Evolutionary conservation across 2,329 filamentous ascomycete genomes (phyloP).

Genomic region (Colletotrichum salicis): DNA sequence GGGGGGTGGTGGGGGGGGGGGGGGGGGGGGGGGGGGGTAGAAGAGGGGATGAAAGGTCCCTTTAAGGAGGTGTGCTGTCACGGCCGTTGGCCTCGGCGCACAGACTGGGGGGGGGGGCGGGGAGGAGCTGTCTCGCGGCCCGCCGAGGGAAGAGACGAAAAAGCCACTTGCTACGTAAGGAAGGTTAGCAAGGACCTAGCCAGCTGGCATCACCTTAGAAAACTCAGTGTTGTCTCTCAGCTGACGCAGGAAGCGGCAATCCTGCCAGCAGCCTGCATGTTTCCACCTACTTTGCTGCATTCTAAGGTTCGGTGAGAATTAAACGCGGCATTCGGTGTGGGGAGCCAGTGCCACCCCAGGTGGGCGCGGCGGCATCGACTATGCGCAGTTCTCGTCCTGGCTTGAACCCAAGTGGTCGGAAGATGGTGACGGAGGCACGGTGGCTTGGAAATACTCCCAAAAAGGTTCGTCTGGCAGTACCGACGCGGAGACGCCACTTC

Average conservation of each 20-base stretch:
- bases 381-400: not conserved
- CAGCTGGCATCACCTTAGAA: slow-evolving; percentile 13
- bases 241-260: slow-evolving; percentile 5
- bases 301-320: not conserved
- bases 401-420: not conserved
- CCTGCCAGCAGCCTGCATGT: not conserved
- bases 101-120: slow-evolving; percentile 1
- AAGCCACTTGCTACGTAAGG: not conserved
- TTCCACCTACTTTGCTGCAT: not conserved
- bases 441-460: slow-evolving; percentile 1
- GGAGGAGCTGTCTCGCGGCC: not conserved
- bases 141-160: not conserved
- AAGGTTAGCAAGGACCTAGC: not conserved
- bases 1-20: too few relatives aligned
- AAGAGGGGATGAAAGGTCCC: slow-evolving; percentile 6
- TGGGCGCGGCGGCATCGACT: not conserved
- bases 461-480: slow-evolving; percentile 8
- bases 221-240: not conserved
- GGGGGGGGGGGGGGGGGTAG: not conserved
- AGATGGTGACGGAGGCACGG: not conserved
- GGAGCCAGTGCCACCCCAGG: not conserved
- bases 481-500: not conserved
- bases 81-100: slow-evolving; percentile 26
- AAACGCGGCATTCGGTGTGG: not conserved
- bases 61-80: slow-evolving; percentile 14